A percentile compares a stretch with the other conserved stretches of the same genome.
These are phyloP conservation scores for Verticillium nubilum DNA, from an alignment of 2,329 filamentous ascomycete genomes.

Conservation along the genomic window DNA sequence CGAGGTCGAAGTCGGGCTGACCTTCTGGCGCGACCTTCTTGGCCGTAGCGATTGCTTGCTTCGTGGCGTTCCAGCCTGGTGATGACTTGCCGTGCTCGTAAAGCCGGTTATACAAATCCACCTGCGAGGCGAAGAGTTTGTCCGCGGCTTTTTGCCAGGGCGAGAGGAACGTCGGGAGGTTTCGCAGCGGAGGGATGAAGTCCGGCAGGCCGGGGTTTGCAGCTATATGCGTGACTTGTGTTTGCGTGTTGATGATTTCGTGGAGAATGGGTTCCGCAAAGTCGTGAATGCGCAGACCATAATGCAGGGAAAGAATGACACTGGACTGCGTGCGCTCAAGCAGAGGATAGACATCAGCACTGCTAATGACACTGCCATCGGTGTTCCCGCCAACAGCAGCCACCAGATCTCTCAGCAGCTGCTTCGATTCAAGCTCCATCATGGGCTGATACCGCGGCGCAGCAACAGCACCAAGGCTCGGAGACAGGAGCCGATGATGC, in stretches of 20 bases:
- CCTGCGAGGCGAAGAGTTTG: constrained; percentile 22
- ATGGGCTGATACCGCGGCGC: constrained; percentile 30
- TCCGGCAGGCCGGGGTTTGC: constrained; percentile 31
- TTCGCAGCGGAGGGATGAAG: constrained; percentile 32
- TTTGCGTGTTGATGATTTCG: constrained; percentile 17
- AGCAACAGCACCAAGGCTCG: constrained; percentile 21
- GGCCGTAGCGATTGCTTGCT: constrained; percentile 15
- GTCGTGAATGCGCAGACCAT: constrained; percentile 26
- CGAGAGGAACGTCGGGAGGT: constrained; percentile 27
- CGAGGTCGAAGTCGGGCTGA: constrained; percentile 17
- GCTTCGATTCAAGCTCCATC: constrained; percentile 39
- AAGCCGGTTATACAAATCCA: constrained; percentile 19
- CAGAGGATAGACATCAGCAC: constrained; percentile 20
- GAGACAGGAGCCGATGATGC: constrained; percentile 31
- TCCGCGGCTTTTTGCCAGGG: constrained; percentile 27
- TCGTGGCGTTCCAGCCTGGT: constrained; percentile 25
- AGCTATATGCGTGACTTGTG: constrained; percentile 13
- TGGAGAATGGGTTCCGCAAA: constrained; percentile 18
- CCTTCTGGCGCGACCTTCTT: constrained; percentile 2
- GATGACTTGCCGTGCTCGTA: constrained; percentile 13
- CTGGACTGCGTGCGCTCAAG: constrained; percentile 29
- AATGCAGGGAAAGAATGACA: constrained; percentile 25
- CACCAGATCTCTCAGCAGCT: constrained; percentile 29
- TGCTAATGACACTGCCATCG: background rate
- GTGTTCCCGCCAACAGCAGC: background rate